A percentile compares a stretch with the other conserved stretches of the same genome.
These are phyloP conservation scores for Wickerhamiella shivajii DNA, from an alignment of 805 yeast species.

Conservation along the genomic window DNA sequence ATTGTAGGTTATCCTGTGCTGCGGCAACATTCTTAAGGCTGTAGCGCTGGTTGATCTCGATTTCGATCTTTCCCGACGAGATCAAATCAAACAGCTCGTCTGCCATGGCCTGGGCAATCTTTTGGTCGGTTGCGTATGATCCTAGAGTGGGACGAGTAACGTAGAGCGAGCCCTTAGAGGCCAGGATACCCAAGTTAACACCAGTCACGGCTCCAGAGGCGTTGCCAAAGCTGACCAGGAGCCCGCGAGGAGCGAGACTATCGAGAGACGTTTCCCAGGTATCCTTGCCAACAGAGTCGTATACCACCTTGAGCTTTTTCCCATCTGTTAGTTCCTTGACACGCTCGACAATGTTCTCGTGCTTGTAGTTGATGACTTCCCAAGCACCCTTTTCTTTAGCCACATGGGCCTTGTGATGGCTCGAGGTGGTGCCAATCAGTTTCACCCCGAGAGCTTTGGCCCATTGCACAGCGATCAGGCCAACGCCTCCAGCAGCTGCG, in stretches of 20 bases:
- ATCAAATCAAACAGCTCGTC: conserved; percentile 21
- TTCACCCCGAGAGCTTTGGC: conserved; percentile 51
- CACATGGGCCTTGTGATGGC: conserved; percentile 49
- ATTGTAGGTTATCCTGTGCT: conserved; percentile 47
- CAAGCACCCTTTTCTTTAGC: conserved; percentile 72
- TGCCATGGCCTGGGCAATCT: conserved; percentile 37
- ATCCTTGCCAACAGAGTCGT: conserved; percentile 38
- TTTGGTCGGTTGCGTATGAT: conserved; percentile 38
- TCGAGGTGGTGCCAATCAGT: conserved; percentile 74
- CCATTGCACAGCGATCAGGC: conserved; percentile 55
- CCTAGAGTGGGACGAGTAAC: conserved; percentile 44
- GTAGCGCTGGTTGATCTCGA: conserved; percentile 37
- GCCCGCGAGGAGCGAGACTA: conserved; percentile 48
- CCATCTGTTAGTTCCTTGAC: conserved; percentile 23
- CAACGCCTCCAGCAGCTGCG: conserved; percentile 97
- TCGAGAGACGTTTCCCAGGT: conserved; percentile 52
- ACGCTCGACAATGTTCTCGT: conserved; percentile 20
- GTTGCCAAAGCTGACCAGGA: conserved; percentile 67
- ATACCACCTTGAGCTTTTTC: conserved; percentile 23
- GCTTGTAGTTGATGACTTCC: conserved; percentile 34
- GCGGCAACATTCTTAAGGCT: conserved; percentile 41
- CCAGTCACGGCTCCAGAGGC: conserved; percentile 78
- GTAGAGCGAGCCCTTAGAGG: conserved; percentile 49
- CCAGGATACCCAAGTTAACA: conserved; percentile 32
- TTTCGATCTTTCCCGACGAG: conserved; percentile 20